Conservation (phyloP, 2,329 filamentous ascomycete genomes). For the Colletotrichum tropicale region DNA sequence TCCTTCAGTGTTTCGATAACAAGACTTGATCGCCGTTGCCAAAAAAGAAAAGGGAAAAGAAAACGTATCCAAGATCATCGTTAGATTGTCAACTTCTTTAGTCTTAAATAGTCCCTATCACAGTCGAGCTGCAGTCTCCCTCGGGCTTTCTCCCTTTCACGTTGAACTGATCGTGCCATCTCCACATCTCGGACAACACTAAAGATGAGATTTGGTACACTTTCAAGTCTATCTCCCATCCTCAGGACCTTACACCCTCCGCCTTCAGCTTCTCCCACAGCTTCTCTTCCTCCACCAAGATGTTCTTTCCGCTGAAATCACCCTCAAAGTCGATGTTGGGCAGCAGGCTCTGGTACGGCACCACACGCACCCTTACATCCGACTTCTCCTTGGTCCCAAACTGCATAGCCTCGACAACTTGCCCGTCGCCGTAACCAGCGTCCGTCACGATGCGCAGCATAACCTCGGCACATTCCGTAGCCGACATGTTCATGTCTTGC, state of each 20-base stretch:
- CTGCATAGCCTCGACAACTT: conserved; percentile 21
- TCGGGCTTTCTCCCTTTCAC: too few relatives aligned
- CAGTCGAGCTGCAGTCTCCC: too few relatives aligned
- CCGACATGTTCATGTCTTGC: conserved; percentile 11
- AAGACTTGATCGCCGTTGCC: too few relatives aligned
- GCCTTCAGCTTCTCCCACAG: not conserved
- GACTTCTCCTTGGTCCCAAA: conserved; percentile 3
- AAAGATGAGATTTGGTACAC: too few relatives aligned
- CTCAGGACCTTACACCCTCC: not conserved
- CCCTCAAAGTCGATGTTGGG: not conserved
- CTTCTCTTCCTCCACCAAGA: not conserved
- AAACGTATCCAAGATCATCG: too few relatives aligned
- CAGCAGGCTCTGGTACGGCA: not conserved
- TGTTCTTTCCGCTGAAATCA: not conserved
- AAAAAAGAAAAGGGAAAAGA: too few relatives aligned
- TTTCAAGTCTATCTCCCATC: not conserved
- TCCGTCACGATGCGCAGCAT: conserved; percentile 15
- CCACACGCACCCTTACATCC: conserved; percentile 12
- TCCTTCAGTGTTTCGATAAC: too few relatives aligned
- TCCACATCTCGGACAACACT: too few relatives aligned
- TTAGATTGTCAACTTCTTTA: too few relatives aligned
- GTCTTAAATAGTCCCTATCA: too few relatives aligned
- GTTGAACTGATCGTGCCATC: too few relatives aligned
- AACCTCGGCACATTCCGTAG: not conserved
- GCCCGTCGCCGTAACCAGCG: conserved; percentile 21